Conservation (phyloP, 805 yeast species). For the Teunomyces lycoperdinae region DNA sequence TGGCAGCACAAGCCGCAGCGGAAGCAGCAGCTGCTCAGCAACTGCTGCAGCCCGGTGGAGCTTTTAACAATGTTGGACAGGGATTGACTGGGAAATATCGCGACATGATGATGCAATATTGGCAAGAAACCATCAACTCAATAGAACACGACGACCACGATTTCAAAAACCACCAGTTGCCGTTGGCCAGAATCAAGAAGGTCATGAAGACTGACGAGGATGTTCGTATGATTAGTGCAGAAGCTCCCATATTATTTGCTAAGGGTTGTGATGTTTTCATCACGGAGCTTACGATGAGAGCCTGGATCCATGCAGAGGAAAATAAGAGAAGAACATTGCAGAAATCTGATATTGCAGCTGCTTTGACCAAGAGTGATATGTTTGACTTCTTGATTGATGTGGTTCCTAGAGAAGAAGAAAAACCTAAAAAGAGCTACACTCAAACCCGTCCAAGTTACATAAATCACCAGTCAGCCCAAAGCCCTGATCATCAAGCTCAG, state of each 20-base stretch:
- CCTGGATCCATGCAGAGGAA: conserved; percentile 98
- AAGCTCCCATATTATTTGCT: conserved; percentile 95
- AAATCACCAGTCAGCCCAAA: background rate
- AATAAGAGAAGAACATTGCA: conserved; percentile 93
- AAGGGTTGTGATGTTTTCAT: conserved; percentile 97
- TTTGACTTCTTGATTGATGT: conserved; percentile 95
- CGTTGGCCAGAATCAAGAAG: conserved; percentile 92
- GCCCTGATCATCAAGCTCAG: background rate
- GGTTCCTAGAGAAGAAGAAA: conserved; percentile 86
- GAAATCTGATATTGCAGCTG: conserved; percentile 92
- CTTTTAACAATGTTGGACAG: conserved; percentile 88
- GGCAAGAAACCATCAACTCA: conserved; percentile 93
- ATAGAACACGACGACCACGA: conserved; percentile 88
- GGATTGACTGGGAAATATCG: conserved; percentile 79
- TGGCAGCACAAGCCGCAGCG: conserved; percentile 47
- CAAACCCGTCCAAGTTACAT: conserved; percentile 19
- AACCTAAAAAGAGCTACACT: conserved; percentile 38
- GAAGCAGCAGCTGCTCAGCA: conserved; percentile 47
- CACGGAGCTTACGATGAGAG: conserved; percentile 96
- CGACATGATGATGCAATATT: conserved; percentile 89
- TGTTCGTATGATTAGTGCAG: conserved; percentile 96
- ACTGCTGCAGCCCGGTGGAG: conserved; percentile 54
- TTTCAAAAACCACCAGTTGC: conserved; percentile 91
- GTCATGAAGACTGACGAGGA: conserved; percentile 98
- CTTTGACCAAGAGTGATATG: conserved; percentile 92